Percentiles rank a stretch among this genome's conserved stretches.
Conservation (phyloP, 805 yeast genomes). For the Zygotorulaspora florentina region DNA sequence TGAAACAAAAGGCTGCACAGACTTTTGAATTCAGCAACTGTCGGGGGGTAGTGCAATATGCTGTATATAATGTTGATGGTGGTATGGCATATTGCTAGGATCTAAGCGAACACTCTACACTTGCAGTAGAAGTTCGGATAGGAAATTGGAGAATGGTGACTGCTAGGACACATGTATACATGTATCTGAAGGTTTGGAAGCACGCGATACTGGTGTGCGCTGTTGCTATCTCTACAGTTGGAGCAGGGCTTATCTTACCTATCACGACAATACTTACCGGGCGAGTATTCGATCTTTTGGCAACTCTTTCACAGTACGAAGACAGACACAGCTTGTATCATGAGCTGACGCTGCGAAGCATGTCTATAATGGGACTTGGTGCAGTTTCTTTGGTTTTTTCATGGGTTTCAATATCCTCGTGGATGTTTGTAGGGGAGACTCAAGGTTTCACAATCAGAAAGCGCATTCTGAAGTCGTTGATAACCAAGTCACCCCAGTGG, state of each 20-base stretch:
- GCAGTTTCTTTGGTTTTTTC: slow-evolving; percentile 41
- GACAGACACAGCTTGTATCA: slow-evolving; percentile 15
- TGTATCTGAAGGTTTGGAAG: slow-evolving; percentile 15
- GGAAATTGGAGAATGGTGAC: not conserved
- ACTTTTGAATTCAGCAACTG: too few species aligned
- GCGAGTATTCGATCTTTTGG: slow-evolving; percentile 48
- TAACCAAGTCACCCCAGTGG: slow-evolving; percentile 53
- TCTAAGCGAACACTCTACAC: too few species aligned
- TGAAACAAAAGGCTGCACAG: slow-evolving; percentile 1
- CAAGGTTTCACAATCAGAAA: slow-evolving; percentile 58
- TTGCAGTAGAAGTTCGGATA: too few species aligned
- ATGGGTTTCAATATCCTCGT: slow-evolving; percentile 54
- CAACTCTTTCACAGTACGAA: slow-evolving; percentile 21
- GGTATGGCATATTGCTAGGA: too few species aligned
- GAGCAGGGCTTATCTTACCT: slow-evolving; percentile 57
- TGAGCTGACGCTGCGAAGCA: slow-evolving; percentile 38
- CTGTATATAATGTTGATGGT: too few species aligned
- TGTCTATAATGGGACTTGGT: slow-evolving; percentile 45
- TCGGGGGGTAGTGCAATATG: too few species aligned
- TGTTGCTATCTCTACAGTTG: slow-evolving; percentile 39
- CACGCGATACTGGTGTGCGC: slow-evolving; percentile 28
- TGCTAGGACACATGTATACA: not conserved
- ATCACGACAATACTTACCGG: slow-evolving; percentile 64
- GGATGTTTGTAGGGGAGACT: slow-evolving; percentile 70
- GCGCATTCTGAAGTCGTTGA: slow-evolving; percentile 41